Evolutionary conservation across 176 grass and related monocot genomes (phyloP).

Genomic region (Cenchrus purpureus): DNA sequence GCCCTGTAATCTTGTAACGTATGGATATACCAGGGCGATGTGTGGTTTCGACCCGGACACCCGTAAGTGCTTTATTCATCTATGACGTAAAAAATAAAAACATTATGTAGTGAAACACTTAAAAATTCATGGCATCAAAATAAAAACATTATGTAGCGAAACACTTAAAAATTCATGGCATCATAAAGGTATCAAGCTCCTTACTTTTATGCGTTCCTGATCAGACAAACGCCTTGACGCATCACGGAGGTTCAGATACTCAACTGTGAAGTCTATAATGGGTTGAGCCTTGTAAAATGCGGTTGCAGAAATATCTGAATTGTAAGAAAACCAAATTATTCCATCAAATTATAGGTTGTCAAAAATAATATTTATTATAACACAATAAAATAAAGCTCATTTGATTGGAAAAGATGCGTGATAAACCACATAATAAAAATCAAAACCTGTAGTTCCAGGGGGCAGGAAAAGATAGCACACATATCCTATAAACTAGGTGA

Average conservation of each 20-base stretch:
- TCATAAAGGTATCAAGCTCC: neutral
- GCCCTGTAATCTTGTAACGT: conserved; percentile 62
- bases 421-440: neutral
- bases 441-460: neutral
- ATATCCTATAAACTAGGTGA: too few species aligned
- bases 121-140: neutral
- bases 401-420: neutral
- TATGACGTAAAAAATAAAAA: conserved; percentile 22
- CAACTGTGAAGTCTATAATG: conserved; percentile 43
- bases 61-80: conserved; percentile 78
- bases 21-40: conserved; percentile 51
- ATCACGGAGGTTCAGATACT: conserved; percentile 63
- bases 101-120: neutral
- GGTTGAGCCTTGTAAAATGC: conserved; percentile 68
- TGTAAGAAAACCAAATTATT: conserved; percentile 10
- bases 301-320: conserved; percentile 74
- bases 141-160: neutral
- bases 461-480: neutral
- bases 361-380: neutral
- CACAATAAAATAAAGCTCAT: neutral
- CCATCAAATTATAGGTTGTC: neutral
- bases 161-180: neutral
- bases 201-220: conserved; percentile 55
- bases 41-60: conserved; percentile 56
- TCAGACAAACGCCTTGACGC: conserved; percentile 46